Evolutionary conservation across 352 stramenopile genomes (phyloP), one percentile per base, ranked within the genome.

Genomic region (Phytophthora colocasiae): DNA sequence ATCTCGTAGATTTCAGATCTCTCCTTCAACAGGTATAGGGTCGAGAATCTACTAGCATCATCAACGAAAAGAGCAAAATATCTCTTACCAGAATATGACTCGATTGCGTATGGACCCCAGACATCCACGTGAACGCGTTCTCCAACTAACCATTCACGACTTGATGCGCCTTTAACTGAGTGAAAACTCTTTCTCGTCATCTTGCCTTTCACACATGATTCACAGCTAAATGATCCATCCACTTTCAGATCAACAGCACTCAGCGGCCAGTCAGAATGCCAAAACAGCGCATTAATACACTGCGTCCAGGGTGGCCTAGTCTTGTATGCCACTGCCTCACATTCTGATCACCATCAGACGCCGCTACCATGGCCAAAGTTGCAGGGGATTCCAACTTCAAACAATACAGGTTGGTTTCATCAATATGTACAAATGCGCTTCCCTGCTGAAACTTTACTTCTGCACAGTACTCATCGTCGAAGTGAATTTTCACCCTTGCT

Each of bases 61-160:
- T 73, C 65, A 46, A 69, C 58, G 19, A 73, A 55, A 0, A 69
- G 58, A 46, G 69, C 65, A 27, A 73, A 55, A 0, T 65, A 73
- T 2, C 45, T 17, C 19, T 60, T 60, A 6, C 47, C 58, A 15
- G 50, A 59, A 24, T 59, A 72, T 1, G 64, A 72, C 15, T 22
- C 7, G 1, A 67, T 39, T 9, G 36, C 5, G 22, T 69, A 73
- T 15, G 65, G 58, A 11, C 52, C 58, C 58, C 58, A 69, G 15
- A 69, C 26, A 62, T 69, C 65, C 9, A 50, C 6, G 47, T 72
- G 52, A 9, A 43, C 47, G 27, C 26, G 43, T 31, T 73, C 52
- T 15, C 52, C 65, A 50, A 58, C 17, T 31, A 65, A 9, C 47
- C 46, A 64, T 19, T 38, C 38, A 4, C 47, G 46, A 34, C 11